Evolutionary conservation across 257 asterid species (phyloP).

Genomic region (Solanum chilense): DNA sequence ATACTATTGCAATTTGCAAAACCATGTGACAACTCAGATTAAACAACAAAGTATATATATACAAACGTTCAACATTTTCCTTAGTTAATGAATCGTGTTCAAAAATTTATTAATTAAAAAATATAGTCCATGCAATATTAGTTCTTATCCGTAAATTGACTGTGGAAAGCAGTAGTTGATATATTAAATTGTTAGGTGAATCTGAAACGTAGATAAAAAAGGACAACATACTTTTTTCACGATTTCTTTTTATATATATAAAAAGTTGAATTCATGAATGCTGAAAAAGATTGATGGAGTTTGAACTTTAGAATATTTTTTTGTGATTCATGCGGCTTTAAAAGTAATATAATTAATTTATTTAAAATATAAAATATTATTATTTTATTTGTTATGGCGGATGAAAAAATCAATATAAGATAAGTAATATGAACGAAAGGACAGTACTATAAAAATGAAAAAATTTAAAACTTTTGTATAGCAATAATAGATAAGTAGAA

Average conservation of each 20-base stretch:
- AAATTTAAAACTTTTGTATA: background rate
- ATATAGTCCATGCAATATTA: background rate
- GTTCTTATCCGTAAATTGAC: background rate
- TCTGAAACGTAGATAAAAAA: background rate
- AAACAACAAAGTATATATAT: too few species aligned
- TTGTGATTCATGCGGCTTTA: background rate
- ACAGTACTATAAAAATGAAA: too few species aligned
- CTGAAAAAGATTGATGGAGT: background rate
- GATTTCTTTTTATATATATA: background rate
- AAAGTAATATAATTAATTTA: too few species aligned
- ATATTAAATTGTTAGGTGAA: background rate
- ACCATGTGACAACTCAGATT: background rate
- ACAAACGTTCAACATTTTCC: background rate
- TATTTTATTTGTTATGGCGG: too few species aligned
- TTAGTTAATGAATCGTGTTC: background rate
- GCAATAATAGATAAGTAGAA: background rate
- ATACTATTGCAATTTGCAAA: background rate
- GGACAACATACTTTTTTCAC: background rate
- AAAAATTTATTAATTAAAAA: background rate
- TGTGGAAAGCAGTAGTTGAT: background rate
- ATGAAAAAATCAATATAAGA: too few species aligned
- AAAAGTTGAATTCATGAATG: background rate
- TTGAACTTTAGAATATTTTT: background rate
- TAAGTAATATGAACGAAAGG: too few species aligned
- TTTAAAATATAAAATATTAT: too few species aligned